Conservation (phyloP, 208 protist genomes). For the Acanthamoeba castellanii region DNA sequence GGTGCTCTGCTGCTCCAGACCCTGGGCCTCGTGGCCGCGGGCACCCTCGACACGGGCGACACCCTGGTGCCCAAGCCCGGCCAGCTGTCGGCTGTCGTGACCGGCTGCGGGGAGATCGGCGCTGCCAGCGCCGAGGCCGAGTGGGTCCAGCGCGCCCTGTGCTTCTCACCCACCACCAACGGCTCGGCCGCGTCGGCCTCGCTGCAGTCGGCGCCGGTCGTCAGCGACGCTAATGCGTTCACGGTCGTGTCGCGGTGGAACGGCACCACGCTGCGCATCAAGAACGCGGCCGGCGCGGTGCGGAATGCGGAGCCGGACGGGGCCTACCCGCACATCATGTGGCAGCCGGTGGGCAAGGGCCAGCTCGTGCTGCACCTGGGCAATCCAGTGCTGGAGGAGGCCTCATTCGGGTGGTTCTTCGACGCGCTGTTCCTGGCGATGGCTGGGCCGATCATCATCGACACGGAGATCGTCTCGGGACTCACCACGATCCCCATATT, state of each 20-base stretch:
- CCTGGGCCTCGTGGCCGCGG: conserved; percentile 56
- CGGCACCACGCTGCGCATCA: conserved; percentile 1
- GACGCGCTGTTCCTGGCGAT: conserved; percentile 78
- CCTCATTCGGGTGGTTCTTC: conserved; percentile 73
- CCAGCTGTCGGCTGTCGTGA: not conserved
- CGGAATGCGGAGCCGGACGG: not conserved
- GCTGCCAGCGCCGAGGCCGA: not conserved
- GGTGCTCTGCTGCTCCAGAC: conserved; percentile 65
- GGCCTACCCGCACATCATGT: conserved; percentile 59
- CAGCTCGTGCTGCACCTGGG: conserved; percentile 69
- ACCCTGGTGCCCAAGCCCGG: not conserved
- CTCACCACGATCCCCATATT: conserved; percentile 43
- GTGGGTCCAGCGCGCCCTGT: conserved; percentile 58
- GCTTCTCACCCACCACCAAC: conserved; percentile 67
- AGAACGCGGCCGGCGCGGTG: not conserved
- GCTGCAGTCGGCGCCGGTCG: conserved; percentile 58
- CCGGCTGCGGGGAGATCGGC: not conserved
- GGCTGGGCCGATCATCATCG: conserved; percentile 59
- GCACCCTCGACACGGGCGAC: conserved; percentile 10
- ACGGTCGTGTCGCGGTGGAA: conserved; percentile 11
- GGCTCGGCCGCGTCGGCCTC: not conserved
- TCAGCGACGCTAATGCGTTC: not conserved
- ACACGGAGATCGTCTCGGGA: conserved; percentile 10
- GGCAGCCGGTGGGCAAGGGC: conserved; percentile 53
- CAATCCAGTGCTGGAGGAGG: conserved; percentile 61